phyloP scores from a whole-genome alignment of 1,284 basidiomycete genomes.

The Ceratobasidium sp. region DNA sequence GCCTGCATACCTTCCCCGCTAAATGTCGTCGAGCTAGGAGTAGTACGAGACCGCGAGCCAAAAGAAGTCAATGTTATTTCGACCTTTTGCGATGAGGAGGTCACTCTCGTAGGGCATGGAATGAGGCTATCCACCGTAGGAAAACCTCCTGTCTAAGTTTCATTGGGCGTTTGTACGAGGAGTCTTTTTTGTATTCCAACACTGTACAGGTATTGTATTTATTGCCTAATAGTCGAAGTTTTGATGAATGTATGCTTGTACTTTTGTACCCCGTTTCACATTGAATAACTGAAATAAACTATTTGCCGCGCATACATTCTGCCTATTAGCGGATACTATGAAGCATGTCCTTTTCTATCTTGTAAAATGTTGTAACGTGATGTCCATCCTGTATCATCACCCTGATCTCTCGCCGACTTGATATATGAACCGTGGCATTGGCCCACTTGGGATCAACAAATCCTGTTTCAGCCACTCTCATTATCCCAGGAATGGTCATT shows the following conservation, averaged over 20 bases:
- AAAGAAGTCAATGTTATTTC: constrained; percentile 17
- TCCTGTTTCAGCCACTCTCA: constrained; percentile 30
- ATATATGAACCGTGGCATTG: constrained; percentile 23
- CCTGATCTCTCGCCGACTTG: constrained; percentile 17
- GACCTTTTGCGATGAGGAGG: constrained; percentile 17
- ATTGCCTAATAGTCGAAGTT: no score
- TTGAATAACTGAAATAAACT: not conserved
- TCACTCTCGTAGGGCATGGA: not conserved
- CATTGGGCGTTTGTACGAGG: no score
- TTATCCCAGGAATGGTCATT: constrained; percentile 32
- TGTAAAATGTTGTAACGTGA: constrained; percentile 30
- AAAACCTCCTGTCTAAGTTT: not conserved
- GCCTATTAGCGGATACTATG: not conserved
- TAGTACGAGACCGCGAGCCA: not conserved
- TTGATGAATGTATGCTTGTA: not conserved
- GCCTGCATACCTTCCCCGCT: constrained; percentile 2
- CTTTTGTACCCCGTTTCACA: no score
- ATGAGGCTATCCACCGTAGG: not conserved
- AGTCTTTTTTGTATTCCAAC: no score
- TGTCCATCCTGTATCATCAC: constrained; percentile 25
- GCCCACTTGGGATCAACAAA: constrained; percentile 38
- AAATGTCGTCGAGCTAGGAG: constrained; percentile 9
- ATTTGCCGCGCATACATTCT: constrained; percentile 8
- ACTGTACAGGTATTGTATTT: no score
- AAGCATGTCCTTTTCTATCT: constrained; percentile 27